Evolutionary conservation across 257 asterid species (phyloP), one percentile per base, ranked within the genome.

Genomic region (Jasminum sambac): DNA sequence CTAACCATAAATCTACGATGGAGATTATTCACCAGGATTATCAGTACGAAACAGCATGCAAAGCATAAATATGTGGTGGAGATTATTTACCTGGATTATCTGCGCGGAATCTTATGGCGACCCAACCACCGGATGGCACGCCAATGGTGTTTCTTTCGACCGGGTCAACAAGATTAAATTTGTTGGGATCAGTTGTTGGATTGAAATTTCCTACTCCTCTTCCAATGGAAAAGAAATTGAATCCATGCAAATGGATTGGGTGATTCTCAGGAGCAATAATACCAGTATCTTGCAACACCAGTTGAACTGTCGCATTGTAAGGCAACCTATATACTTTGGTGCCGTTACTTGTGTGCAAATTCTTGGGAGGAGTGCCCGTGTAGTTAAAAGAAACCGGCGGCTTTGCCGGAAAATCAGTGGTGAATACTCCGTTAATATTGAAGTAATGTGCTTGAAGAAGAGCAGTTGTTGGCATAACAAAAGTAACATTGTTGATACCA

Each of bases 81-180:
- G 19, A 17, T 34, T 11, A 21, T 48, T 19, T 67, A 87, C 95
- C 95, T 72, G 89, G 95, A 82, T 86, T 85, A 63, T 88, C 91
- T 4, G 95, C 88, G 12, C 26, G 79, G 68, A 88, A 88, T 69
- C 91, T 69, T 19, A 88, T 82, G 67, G 95, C 91, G 6, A 82
- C 88, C 91, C 95, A 88, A 25, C 95, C 91, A 26, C 95, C 91
- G 6, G 88, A 69, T 0, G 95, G 88, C n/a, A 88, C 91, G 4
- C 83, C 81, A 39, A 88, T 69, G 0, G 95, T 88, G 79, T 88
- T 88, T 80, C 95, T 84, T 76, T 88, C 95, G 11, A 80, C 89
- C 2, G 91, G 95, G 68, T 88, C 89, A 4, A 82, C 77, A 10
- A 88, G 89, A 76, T 88, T 84, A 73, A 85, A 85, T 0, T 43